These are phyloP conservation scores for Cladosporium sp. DNA, from an alignment of 2,329 filamentous ascomycete genomes.

Conservation along the genomic window DNA sequence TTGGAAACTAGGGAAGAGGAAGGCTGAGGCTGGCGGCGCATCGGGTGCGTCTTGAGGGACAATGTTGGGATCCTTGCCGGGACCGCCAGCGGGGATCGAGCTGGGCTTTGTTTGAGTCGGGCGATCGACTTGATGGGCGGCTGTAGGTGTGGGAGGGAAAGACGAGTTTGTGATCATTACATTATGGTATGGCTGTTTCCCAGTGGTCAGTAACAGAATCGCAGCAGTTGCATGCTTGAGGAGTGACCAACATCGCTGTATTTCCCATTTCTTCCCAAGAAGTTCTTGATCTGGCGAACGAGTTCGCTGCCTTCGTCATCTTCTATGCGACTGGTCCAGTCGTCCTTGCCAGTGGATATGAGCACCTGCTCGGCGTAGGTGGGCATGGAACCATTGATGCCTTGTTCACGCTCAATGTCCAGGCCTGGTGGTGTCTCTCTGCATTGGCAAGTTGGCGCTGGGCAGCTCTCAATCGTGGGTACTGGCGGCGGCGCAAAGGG, in stretches of 20 bases:
- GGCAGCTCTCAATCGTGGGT: slow-evolving; percentile 61
- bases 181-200: slow-evolving; percentile 78
- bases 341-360: slow-evolving; percentile 74
- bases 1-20: slow-evolving; percentile 81
- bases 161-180: slow-evolving; percentile 76
- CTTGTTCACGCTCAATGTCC: slow-evolving; percentile 71
- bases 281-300: slow-evolving; percentile 68
- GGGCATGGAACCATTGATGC: slow-evolving; percentile 75
- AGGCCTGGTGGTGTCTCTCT: slow-evolving; percentile 66
- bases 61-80: slow-evolving; percentile 35
- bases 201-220: not conserved
- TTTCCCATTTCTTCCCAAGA: slow-evolving; percentile 46
- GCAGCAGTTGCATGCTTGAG: not conserved
- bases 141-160: slow-evolving; percentile 57
- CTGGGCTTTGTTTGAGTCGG: slow-evolving; percentile 24
- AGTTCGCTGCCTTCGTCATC: slow-evolving; percentile 64
- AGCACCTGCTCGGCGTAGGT: slow-evolving; percentile 80
- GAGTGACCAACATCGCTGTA: slow-evolving; percentile 48
- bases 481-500: slow-evolving; percentile 41
- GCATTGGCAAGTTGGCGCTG: slow-evolving; percentile 75
- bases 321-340: slow-evolving; percentile 85
- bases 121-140: slow-evolving; percentile 24
- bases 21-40: slow-evolving; percentile 59
- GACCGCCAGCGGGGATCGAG: slow-evolving; percentile 25
- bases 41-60: slow-evolving; percentile 30